A percentile compares a stretch with the other conserved stretches of the same genome.
Conservation (phyloP, 192 early-diverging fungal genomes). For the Chytriomyces sp. region DNA sequence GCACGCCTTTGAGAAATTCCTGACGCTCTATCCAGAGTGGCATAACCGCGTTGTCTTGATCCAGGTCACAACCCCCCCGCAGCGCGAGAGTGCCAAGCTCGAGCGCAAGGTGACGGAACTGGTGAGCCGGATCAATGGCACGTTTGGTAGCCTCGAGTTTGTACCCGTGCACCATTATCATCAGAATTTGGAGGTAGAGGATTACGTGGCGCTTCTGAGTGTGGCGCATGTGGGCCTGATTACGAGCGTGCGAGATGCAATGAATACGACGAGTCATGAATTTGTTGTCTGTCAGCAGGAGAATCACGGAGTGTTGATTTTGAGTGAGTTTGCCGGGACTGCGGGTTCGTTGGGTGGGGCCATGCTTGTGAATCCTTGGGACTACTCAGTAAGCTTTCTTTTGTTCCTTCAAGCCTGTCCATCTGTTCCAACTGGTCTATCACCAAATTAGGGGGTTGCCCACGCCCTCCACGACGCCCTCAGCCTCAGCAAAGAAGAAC, state of each 20-base stretch:
- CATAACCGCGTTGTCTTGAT: conserved; percentile 89
- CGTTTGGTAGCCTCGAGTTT: conserved; percentile 92
- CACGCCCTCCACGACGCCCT: conserved; percentile 89
- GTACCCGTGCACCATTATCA: conserved; percentile 93
- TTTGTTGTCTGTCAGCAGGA: conserved; percentile 86
- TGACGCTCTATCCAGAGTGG: conserved; percentile 90
- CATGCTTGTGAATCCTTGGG: conserved; percentile 96
- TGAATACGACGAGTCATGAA: conserved; percentile 96
- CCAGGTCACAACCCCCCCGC: conserved; percentile 90
- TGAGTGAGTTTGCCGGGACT: conserved; percentile 97
- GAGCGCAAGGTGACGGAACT: conserved; percentile 88
- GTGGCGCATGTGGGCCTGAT: conserved; percentile 94
- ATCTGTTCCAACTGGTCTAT: neutral
- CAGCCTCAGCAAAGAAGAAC: conserved; percentile 78
- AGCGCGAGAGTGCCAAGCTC: conserved; percentile 54
- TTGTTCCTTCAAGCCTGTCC: neutral
- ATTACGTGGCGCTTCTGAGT: conserved; percentile 90
- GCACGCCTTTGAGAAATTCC: conserved; percentile 91
- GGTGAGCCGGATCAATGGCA: conserved; percentile 92
- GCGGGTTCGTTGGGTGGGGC: conserved; percentile 87
- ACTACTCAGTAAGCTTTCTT: conserved; percentile 56
- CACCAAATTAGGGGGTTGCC: conserved; percentile 66
- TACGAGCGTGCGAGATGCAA: conserved; percentile 91
- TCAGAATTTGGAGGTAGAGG: conserved; percentile 89
- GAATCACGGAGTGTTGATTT: conserved; percentile 81